Base-by-base conservation (phyloP, 345 rosid genomes). In the Tarenaya hassleriana region DNA sequence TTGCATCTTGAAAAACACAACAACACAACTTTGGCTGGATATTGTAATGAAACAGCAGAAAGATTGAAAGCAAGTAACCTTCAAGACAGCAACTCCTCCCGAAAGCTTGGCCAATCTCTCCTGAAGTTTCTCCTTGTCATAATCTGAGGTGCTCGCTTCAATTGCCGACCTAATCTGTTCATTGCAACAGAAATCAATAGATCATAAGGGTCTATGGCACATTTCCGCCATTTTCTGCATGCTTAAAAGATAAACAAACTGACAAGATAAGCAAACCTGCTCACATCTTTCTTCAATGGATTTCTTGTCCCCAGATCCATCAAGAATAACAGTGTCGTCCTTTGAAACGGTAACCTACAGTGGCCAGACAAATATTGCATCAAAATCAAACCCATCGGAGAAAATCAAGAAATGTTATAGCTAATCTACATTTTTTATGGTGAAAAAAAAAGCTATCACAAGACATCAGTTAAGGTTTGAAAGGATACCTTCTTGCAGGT, bases 291-390 rank as follows among this genome's bases (percentile, higher is more conserved):
- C 98, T 50, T 77, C 98, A 52, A 92, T 81, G 49, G 67, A 15
- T 71, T 81, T 81, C 80, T 92, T 92, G 73, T 85, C 94, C 33
- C 98, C 97, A 60, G 81, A 80, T 13, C 98, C 98, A 65, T 92
- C 98, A 51, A 92, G 98, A 60, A 92, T 29, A 34, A 92, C 85
- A 10, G 84, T 77, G 50, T 92, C 98, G 69, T 88, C 98, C 60
- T 91, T 91, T 3, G 98, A 88, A 4, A 88, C 56, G 0, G 91
- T 77, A 45, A 78, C 74, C 90, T 84, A 47, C 27, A 68, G 39
- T 47, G 38, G 11, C 24, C 46, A 32, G 29, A 5, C 15, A 21
- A 45, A 17, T 10, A 29, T 35, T 15, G 21, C 27, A 32, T 16
- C 33, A 17, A 50, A 27, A 47, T 8, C 8, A 37, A 1, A 37